Evolutionary conservation across 768 basidiomycete genomes (phyloP).

Genomic region (Phanerodontia chrysosporium): DNA sequence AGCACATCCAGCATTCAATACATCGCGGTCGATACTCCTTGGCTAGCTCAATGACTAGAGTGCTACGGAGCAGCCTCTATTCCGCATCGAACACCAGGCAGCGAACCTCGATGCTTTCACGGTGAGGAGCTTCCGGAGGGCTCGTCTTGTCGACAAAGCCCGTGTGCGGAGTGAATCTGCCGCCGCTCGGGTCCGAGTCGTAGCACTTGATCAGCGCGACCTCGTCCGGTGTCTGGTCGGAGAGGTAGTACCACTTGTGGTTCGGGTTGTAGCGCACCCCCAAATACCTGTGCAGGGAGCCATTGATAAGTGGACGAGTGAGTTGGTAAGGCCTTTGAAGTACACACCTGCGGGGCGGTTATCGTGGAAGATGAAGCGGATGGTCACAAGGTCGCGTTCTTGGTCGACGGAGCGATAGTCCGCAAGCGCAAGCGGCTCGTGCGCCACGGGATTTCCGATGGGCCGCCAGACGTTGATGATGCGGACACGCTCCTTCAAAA

Average conservation of each 20-base stretch:
- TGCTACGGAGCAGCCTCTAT: conserved; percentile 15
- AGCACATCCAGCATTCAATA: no score
- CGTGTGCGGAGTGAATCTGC: conserved; percentile 38
- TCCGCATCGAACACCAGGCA: conserved; percentile 38
- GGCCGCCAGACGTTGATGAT: conserved; percentile 49
- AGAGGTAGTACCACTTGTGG: conserved; percentile 38
- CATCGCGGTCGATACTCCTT: no score
- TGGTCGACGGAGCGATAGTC: conserved; percentile 38
- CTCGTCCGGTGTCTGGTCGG: conserved; percentile 38
- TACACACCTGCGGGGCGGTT: conserved; percentile 27
- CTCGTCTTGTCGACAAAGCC: conserved; percentile 36
- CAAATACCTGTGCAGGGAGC: conserved; percentile 25
- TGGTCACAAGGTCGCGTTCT: conserved; percentile 32
- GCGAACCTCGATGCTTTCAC: conserved; percentile 42
- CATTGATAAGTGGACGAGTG: no score
- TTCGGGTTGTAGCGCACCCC: conserved; percentile 32
- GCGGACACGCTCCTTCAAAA: conserved; percentile 37
- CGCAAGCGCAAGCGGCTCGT: conserved; percentile 37
- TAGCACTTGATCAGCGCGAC: conserved; percentile 41
- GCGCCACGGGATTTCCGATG: conserved; percentile 34
- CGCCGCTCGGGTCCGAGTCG: conserved; percentile 37
- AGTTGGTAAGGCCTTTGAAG: no score
- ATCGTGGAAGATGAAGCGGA: conserved; percentile 34
- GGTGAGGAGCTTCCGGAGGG: conserved; percentile 31
- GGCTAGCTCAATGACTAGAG: background rate